These are phyloP conservation scores for Diddensiella santjacobensis DNA, from an alignment of 805 yeast genomes.

Conservation along the genomic window DNA sequence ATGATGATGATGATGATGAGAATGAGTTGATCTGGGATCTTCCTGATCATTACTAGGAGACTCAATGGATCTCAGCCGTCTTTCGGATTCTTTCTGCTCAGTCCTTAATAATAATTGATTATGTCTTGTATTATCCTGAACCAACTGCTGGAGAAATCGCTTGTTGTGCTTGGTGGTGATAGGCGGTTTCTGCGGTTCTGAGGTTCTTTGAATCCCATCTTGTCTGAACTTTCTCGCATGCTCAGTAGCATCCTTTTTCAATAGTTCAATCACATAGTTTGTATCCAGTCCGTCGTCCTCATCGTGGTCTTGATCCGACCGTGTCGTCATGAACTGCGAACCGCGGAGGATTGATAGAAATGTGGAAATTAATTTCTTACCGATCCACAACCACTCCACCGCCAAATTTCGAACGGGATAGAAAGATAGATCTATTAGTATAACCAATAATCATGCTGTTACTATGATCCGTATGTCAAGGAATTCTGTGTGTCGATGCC, in stretches of 20 bases:
- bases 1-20: not conserved
- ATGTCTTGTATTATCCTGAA: slow-evolving; percentile 4
- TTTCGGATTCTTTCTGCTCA: not conserved
- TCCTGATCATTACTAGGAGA: not conserved
- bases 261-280: slow-evolving; percentile 13
- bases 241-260: slow-evolving; percentile 16
- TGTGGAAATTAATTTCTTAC: not conserved
- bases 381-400: not conserved
- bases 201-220: not conserved
- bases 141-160: slow-evolving; percentile 8
- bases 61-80: not conserved
- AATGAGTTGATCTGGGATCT: not conserved
- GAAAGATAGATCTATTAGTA: no score
- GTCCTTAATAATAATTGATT: slow-evolving; percentile 1
- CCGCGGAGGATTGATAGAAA: not conserved
- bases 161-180: slow-evolving; percentile 9
- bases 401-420: no score
- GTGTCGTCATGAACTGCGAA: not conserved
- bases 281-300: slow-evolving; percentile 2
- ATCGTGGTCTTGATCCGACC: not conserved
- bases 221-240: not conserved
- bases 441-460: no score
- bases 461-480: no score
- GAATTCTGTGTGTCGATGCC: no score
- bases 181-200: not conserved